Conservation (phyloP, 2,329 filamentous ascomycete species). For the Aspergillus glaucus region DNA sequence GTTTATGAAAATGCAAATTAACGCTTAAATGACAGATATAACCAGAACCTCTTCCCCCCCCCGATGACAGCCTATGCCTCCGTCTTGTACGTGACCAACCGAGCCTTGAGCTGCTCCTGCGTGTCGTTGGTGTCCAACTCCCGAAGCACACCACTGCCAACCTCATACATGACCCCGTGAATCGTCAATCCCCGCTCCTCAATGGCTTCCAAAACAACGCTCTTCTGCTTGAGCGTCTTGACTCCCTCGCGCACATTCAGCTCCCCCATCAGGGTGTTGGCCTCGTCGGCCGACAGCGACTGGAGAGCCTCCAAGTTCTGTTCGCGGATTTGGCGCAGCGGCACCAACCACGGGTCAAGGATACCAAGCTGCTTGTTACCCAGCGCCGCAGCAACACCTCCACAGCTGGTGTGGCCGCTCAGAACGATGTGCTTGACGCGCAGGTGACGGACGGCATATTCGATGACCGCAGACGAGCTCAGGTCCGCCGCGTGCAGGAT, state of each 20-base stretch:
- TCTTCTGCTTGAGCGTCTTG: conserved; percentile 61
- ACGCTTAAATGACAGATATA: not conserved
- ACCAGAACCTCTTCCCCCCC: not conserved
- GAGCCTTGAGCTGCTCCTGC: conserved; percentile 32
- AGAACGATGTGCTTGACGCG: conserved; percentile 60
- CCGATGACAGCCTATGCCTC: conserved; percentile 9
- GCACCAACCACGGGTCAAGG: conserved; percentile 57
- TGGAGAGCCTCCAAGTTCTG: conserved; percentile 48
- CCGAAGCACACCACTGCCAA: conserved; percentile 49
- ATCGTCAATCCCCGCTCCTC: conserved; percentile 64
- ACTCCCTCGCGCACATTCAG: conserved; percentile 69
- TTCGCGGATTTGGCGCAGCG: conserved; percentile 49
- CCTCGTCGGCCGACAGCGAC: conserved; percentile 42
- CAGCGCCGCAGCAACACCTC: conserved; percentile 51
- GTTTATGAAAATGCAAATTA: no score
- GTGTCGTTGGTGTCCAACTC: conserved; percentile 45
- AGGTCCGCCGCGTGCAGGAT: conserved; percentile 69
- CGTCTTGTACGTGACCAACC: conserved; percentile 37
- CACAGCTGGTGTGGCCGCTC: conserved; percentile 57
- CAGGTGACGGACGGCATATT: conserved; percentile 69
- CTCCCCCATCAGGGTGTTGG: conserved; percentile 61
- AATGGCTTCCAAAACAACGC: conserved; percentile 63
- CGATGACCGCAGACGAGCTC: conserved; percentile 67
- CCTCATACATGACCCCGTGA: conserved; percentile 72
- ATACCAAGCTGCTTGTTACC: conserved; percentile 53